Conservation (phyloP, 2,329 filamentous ascomycete species). For the Colletotrichum spaethianum region DNA sequence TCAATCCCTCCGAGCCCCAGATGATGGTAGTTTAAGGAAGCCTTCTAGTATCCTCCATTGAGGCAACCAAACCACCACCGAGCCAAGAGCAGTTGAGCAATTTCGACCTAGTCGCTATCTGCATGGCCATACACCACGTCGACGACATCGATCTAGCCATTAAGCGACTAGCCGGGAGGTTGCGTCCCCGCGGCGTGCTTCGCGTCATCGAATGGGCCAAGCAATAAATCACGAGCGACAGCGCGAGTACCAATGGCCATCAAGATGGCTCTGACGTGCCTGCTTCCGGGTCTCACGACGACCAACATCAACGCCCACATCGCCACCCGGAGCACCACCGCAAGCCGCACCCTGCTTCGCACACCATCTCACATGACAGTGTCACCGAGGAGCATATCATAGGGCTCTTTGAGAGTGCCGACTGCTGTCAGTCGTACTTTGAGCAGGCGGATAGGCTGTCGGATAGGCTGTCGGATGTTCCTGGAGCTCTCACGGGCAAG, state of each 20-base stretch:
- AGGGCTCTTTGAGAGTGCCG: conserved; percentile 44
- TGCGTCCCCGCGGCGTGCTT: conserved; percentile 46
- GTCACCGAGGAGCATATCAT: conserved; percentile 45
- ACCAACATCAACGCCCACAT: conserved; percentile 40
- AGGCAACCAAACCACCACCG: neutral
- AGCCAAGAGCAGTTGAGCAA: conserved; percentile 40
- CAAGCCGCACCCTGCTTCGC: conserved; percentile 17
- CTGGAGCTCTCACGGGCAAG: neutral
- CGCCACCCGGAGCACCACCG: neutral
- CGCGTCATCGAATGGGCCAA: conserved; percentile 45
- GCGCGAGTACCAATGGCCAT: neutral
- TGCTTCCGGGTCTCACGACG: conserved; percentile 24
- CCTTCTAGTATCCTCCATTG: neutral
- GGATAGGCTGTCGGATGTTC: neutral
- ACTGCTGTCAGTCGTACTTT: conserved; percentile 1
- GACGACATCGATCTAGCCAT: conserved; percentile 47
- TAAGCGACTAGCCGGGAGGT: conserved; percentile 45
- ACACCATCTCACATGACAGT: conserved; percentile 42
- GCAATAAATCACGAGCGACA: neutral
- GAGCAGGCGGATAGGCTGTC: neutral
- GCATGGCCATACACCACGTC: conserved; percentile 54
- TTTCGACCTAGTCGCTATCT: conserved; percentile 52
- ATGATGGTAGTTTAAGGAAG: neutral
- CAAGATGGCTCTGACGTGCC: too few species aligned
- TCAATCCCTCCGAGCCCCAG: neutral